phyloP scores from a whole-genome alignment of 1,284 basidiomycete species.

The Heterobasidion occidentale region DNA sequence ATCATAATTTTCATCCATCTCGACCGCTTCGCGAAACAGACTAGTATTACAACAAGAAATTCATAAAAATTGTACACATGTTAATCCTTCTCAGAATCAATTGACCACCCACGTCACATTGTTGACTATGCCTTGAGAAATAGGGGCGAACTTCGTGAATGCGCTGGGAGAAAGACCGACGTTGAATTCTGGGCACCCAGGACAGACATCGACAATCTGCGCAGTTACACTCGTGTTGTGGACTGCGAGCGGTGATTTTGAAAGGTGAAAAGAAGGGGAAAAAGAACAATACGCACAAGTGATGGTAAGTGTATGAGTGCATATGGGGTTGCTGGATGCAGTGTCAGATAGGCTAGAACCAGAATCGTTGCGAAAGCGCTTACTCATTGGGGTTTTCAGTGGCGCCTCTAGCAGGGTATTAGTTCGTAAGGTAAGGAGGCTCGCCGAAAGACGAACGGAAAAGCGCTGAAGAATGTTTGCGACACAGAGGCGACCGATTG shows the following conservation, averaged over 20 bases:
- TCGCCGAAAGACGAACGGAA: conserved; percentile 23
- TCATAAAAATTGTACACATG: no score
- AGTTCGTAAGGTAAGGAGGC: neutral
- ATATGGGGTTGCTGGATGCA: conserved; percentile 21
- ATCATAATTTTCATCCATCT: no score
- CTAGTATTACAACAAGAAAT: no score
- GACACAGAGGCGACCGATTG: conserved; percentile 36
- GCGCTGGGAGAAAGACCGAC: conserved; percentile 16
- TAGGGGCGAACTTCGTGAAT: conserved; percentile 16
- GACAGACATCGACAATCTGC: conserved; percentile 17
- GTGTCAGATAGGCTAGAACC: neutral
- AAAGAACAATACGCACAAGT: conserved; percentile 13
- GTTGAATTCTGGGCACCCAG: conserved; percentile 8
- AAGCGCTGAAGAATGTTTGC: conserved; percentile 25
- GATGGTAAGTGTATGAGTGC: conserved; percentile 19
- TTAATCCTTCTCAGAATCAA: neutral
- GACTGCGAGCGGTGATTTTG: conserved; percentile 4
- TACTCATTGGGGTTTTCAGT: conserved; percentile 14
- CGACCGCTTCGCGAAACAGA: no score
- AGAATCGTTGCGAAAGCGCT: neutral
- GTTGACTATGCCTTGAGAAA: conserved; percentile 11
- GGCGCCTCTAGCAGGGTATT: conserved; percentile 7
- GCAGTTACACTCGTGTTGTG: conserved; percentile 15
- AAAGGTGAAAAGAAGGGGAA: neutral
- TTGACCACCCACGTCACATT: conserved; percentile 12